These are phyloP conservation scores for Fonsecaea monophora DNA, from an alignment of 2,329 filamentous ascomycete species.

Conservation along the genomic window DNA sequence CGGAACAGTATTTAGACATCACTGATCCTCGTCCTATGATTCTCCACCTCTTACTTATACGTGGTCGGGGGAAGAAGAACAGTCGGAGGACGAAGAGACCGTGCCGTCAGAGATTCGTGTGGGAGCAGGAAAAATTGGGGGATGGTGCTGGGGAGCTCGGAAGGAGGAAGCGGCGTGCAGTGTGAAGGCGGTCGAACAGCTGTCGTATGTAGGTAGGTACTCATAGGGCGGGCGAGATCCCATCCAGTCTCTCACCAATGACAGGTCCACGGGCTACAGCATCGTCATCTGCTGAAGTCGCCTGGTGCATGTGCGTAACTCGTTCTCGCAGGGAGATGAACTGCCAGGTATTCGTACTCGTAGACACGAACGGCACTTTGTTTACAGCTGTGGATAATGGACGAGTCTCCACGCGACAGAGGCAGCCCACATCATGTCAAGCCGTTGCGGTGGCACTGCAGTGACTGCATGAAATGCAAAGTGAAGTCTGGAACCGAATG, in stretches of 20 bases:
- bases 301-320: background rate
- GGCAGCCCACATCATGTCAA: background rate
- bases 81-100: constrained; percentile 18
- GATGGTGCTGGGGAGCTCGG: constrained; percentile 22
- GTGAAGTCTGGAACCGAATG: constrained; percentile 1
- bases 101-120: constrained; percentile 27
- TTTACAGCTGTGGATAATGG: background rate
- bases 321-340: background rate
- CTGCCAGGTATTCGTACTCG: background rate
- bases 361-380: background rate
- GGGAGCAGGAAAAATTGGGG: constrained; percentile 27
- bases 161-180: constrained; percentile 17
- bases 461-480: background rate
- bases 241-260: background rate
- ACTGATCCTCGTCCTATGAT: constrained; percentile 23
- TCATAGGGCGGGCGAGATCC: background rate
- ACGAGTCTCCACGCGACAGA: background rate
- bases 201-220: no score
- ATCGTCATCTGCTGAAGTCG: background rate
- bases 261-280: background rate
- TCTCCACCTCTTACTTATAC: constrained; percentile 33
- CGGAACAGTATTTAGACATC: constrained; percentile 29
- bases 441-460: constrained; percentile 1
- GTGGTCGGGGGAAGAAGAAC: constrained; percentile 22
- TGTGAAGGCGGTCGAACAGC: constrained; percentile 21